Conservation (phyloP, 371 early-diverging fungal species). For the Mucor racemosus region DNA sequence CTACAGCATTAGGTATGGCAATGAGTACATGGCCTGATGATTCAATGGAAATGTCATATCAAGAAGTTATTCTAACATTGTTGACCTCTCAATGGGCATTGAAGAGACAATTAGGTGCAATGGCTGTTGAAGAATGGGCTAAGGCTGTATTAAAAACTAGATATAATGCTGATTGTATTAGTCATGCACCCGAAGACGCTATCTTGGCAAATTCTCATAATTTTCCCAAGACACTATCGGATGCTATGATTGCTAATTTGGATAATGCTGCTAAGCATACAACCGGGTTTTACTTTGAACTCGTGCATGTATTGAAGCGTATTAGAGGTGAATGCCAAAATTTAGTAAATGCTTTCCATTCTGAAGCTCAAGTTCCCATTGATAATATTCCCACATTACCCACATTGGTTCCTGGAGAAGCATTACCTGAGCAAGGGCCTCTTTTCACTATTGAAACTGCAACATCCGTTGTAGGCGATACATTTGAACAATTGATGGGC, state of each 20-base stretch:
- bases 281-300: slow-evolving; percentile 66
- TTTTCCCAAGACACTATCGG: slow-evolving; percentile 58
- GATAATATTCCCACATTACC: slow-evolving; percentile 65
- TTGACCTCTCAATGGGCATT: slow-evolving; percentile 78
- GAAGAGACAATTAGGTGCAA: slow-evolving; percentile 79
- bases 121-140: slow-evolving; percentile 86
- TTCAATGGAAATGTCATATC: slow-evolving; percentile 56
- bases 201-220: slow-evolving; percentile 45
- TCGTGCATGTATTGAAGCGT: slow-evolving; percentile 70
- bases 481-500: slow-evolving; percentile 51
- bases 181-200: slow-evolving; percentile 52
- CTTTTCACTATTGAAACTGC: slow-evolving; percentile 72
- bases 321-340: slow-evolving; percentile 79
- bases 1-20: slow-evolving; percentile 80
- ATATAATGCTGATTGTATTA: slow-evolving; percentile 47
- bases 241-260: slow-evolving; percentile 58
- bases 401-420: slow-evolving; percentile 54
- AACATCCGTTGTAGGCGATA: slow-evolving; percentile 53
- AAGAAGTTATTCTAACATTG: slow-evolving; percentile 54
- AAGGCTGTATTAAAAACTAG: slow-evolving; percentile 51
- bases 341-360: slow-evolving; percentile 62
- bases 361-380: slow-evolving; percentile 58
- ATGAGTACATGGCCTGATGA: slow-evolving; percentile 72
- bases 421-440: slow-evolving; percentile 45
- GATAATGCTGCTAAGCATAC: slow-evolving; percentile 46